phyloP scores from a whole-genome alignment of 352 stramenopile genomes.

The Globisporangium cylindrosporum region DNA sequence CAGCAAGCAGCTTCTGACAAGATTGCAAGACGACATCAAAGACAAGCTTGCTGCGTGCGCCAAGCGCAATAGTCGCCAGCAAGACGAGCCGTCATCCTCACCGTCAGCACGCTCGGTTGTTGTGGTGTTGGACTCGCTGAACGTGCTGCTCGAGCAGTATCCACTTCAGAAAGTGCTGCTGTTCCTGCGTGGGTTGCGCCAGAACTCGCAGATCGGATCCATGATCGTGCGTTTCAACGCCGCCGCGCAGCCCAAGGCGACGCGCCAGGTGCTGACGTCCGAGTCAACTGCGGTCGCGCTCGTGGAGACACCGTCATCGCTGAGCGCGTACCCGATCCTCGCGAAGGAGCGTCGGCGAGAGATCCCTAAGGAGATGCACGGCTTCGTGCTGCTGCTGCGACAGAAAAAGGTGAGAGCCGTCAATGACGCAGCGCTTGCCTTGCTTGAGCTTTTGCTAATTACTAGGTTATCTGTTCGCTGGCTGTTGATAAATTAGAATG shows the following conservation, averaged over 20 bases:
- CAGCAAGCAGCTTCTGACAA: slow-evolving; percentile 21
- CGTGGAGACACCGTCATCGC: slow-evolving; percentile 56
- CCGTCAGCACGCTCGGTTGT: slow-evolving; percentile 33
- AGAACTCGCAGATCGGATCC: slow-evolving; percentile 32
- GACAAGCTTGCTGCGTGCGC: slow-evolving; percentile 14
- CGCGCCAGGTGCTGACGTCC: slow-evolving; percentile 27
- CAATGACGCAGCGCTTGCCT: background rate
- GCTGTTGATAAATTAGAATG: slow-evolving; percentile 36
- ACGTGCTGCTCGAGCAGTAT: slow-evolving; percentile 51
- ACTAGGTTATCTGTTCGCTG: background rate
- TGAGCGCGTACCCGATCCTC: slow-evolving; percentile 53
- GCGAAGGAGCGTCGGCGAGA: slow-evolving; percentile 56
- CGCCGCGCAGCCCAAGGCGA: slow-evolving; percentile 19
- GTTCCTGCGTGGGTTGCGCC: slow-evolving; percentile 39
- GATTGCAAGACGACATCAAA: slow-evolving; percentile 31
- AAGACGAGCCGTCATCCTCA: background rate
- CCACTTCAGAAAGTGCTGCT: slow-evolving; percentile 39
- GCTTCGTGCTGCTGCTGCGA: slow-evolving; percentile 51
- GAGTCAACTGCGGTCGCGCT: slow-evolving; percentile 47
- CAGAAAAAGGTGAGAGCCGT: slow-evolving; percentile 52
- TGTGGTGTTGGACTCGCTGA: slow-evolving; percentile 65
- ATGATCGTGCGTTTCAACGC: slow-evolving; percentile 51
- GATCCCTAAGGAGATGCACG: slow-evolving; percentile 59
- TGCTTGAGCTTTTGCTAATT: background rate
- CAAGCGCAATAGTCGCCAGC: background rate